phyloP scores from a whole-genome alignment of 768 basidiomycete species.

The Mrakia gelida region DNA sequence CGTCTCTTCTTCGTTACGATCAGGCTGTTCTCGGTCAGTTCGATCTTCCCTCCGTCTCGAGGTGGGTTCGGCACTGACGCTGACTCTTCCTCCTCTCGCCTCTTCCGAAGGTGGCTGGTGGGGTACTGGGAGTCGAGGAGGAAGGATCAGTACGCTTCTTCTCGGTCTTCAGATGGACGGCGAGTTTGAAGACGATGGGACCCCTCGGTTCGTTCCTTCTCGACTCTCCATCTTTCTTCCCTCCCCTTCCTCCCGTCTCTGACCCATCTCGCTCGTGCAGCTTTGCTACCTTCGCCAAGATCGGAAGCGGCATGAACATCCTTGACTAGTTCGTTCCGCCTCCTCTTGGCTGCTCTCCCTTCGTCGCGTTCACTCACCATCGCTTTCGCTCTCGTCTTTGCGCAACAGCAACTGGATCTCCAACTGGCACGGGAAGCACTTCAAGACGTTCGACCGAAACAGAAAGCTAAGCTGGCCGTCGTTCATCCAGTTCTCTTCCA shows the following conservation, averaged over 20 bases:
- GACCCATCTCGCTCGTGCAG: conserved; percentile 46
- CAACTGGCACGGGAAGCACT: conserved; percentile 55
- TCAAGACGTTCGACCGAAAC: conserved; percentile 74
- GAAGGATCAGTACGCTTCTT: conserved; percentile 81
- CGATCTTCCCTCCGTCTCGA: not conserved
- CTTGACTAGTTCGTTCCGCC: conserved; percentile 58
- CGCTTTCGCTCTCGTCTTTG: too few relatives aligned
- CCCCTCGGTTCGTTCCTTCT: conserved; percentile 55
- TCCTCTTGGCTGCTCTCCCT: not conserved
- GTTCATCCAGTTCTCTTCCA: conserved; percentile 50
- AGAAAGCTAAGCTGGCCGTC: conserved; percentile 53
- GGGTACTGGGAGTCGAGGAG: conserved; percentile 77
- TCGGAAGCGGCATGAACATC: conserved; percentile 83
- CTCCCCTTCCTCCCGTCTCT: not conserved
- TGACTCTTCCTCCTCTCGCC: not conserved
- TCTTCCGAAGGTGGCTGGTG: conserved; percentile 64
- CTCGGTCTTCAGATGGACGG: conserved; percentile 73
- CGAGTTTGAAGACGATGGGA: conserved; percentile 54
- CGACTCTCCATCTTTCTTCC: not conserved
- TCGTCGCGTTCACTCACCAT: not conserved
- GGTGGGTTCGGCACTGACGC: not conserved
- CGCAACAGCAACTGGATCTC: conserved; percentile 41
- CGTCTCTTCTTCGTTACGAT: not conserved
- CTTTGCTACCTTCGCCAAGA: conserved; percentile 80
- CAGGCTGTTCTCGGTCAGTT: not conserved